Percentiles rank a stretch among this genome's conserved stretches.
phyloP scores from a whole-genome alignment of 306 rosid species.

The cucumber (Cucumis sativus) region DNA sequence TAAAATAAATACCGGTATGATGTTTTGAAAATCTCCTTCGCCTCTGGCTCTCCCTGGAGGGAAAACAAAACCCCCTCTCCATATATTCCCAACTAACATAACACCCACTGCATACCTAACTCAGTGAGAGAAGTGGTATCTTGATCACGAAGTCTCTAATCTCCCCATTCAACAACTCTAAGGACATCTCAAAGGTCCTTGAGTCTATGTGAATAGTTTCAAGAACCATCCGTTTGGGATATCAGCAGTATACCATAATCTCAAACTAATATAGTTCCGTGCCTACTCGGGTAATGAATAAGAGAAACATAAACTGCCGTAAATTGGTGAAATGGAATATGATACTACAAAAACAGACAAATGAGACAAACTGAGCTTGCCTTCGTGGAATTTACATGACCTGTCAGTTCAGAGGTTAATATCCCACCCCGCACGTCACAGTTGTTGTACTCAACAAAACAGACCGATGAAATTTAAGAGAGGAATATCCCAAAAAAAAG shows the following conservation, averaged over 20 bases:
- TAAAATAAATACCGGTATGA: neutral
- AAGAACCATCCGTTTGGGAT: neutral
- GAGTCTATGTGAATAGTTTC: neutral
- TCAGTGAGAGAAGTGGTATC: neutral
- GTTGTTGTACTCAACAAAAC: neutral
- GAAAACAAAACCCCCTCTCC: neutral
- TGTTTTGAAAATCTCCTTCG: neutral
- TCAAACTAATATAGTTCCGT: neutral
- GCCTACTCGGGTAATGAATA: neutral
- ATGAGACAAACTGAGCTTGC: no score
- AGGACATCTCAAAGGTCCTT: neutral
- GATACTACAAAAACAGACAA: neutral
- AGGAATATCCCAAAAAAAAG: neutral
- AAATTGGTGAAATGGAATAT: neutral
- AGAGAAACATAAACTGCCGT: neutral
- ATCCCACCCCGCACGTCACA: no score
- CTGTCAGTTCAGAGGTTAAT: no score
- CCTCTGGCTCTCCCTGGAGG: no score
- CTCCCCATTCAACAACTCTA: neutral
- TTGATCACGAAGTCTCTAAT: neutral
- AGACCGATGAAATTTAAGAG: neutral
- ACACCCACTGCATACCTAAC: neutral
- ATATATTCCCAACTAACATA: neutral
- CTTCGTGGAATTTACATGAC: no score
- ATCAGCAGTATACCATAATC: neutral